These are phyloP conservation scores for Lichtheimia ramosa DNA, from an alignment of 371 early-diverging fungal genomes.

Conservation along the genomic window DNA sequence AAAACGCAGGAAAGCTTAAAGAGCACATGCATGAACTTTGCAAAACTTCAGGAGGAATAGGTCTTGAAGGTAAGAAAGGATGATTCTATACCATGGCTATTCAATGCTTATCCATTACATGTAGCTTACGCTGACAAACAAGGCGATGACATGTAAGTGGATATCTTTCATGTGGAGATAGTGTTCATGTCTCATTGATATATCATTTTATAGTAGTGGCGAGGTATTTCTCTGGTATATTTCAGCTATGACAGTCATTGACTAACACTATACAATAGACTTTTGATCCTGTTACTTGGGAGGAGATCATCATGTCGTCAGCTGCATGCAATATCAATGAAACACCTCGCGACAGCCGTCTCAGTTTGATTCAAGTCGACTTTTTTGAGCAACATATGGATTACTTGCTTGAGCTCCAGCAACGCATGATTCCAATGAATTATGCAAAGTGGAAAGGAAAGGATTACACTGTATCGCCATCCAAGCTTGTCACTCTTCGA, in stretches of 20 bases:
- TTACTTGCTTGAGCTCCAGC: conserved; percentile 29
- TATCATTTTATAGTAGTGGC: too few species aligned
- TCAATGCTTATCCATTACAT: background rate
- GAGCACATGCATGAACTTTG: conserved; percentile 18
- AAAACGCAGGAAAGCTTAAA: conserved; percentile 10
- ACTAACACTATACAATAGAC: too few species aligned
- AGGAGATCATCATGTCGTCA: conserved; percentile 4
- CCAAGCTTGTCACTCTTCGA: background rate
- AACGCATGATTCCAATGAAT: conserved; percentile 32
- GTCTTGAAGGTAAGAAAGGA: conserved; percentile 11
- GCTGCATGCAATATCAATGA: conserved; percentile 26
- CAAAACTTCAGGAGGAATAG: conserved; percentile 22
- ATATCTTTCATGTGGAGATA: background rate
- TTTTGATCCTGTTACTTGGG: conserved; percentile 5
- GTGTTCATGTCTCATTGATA: too few species aligned
- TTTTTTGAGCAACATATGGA: conserved; percentile 20
- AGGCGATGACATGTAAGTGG: background rate
- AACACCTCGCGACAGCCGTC: conserved; percentile 19
- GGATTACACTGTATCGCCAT: conserved; percentile 1
- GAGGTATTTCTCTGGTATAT: too few species aligned
- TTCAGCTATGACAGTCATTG: too few species aligned
- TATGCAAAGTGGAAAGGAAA: conserved; percentile 31
- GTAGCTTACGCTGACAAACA: background rate
- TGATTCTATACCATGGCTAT: background rate
- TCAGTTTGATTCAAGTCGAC: conserved; percentile 23